Evolutionary conservation across 2,329 filamentous ascomycete species (phyloP).

Genomic region (Botryotinia globosa): DNA sequence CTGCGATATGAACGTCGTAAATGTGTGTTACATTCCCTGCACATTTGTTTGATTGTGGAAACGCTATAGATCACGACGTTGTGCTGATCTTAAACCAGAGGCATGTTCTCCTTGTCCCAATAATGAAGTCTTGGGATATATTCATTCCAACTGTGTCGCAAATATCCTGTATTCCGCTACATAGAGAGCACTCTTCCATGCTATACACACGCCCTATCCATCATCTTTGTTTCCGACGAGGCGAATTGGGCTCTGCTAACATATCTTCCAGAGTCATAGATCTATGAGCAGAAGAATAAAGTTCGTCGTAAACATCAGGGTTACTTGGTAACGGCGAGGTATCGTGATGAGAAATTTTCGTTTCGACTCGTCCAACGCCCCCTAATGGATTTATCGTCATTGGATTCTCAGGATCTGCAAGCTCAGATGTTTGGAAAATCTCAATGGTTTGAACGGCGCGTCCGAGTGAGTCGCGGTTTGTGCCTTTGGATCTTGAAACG

Average conservation of each 20-base stretch:
- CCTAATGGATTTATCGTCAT: constrained; percentile 2
- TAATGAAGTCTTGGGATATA: neutral
- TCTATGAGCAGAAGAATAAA: constrained; percentile 2
- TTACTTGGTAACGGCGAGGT: neutral
- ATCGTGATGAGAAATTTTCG: constrained; percentile 10
- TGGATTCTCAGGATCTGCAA: neutral
- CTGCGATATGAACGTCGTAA: neutral
- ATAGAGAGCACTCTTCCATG: neutral
- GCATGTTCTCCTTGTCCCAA: neutral
- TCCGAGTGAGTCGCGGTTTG: neutral
- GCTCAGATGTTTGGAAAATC: neutral
- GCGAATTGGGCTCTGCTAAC: neutral
- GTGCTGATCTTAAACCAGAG: neutral
- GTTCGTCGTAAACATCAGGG: neutral
- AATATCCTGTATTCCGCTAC: no score
- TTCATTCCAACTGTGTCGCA: no score
- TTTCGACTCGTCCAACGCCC: neutral
- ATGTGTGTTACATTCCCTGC: neutral
- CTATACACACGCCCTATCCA: neutral
- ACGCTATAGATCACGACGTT: neutral
- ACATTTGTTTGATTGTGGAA: neutral
- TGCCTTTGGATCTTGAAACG: neutral
- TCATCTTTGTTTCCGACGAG: neutral
- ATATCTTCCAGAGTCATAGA: constrained; percentile 9
- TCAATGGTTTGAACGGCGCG: neutral